Evolutionary conservation across 78 protist species (phyloP).

Genomic region (slime mould (Dictyostelium discoideum)): DNA sequence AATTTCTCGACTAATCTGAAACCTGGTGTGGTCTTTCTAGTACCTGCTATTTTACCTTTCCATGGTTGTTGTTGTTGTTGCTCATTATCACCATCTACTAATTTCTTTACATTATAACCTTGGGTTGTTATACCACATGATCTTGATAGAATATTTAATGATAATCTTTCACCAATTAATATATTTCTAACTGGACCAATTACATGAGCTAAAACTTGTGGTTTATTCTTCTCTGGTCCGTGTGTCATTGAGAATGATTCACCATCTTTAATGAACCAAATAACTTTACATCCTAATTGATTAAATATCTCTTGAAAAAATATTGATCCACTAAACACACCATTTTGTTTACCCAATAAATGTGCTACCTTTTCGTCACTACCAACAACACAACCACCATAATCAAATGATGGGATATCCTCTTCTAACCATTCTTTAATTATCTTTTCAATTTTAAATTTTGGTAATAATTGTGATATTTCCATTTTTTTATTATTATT

Average conservation of each 20-base stretch:
- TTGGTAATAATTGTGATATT: conserved; percentile 31
- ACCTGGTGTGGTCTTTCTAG: conserved; percentile 97
- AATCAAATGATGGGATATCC: conserved; percentile 96
- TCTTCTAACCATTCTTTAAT: conserved; percentile 80
- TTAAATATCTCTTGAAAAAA: conserved; percentile 89
- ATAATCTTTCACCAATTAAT: conserved; percentile 94
- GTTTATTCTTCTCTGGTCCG: background rate
- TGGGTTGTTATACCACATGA: conserved; percentile 90
- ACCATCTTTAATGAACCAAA: conserved; percentile 88
- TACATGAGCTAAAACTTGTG: conserved; percentile 82
- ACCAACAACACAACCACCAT: conserved; percentile 94
- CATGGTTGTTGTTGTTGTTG: background rate
- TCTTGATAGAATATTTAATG: conserved; percentile 93
- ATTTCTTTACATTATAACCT: background rate
- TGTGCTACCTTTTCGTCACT: conserved; percentile 38
- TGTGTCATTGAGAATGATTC: background rate
- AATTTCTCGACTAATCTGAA: conserved; percentile 94
- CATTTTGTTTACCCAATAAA: conserved; percentile 78
- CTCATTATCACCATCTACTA: background rate
- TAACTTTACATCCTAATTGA: conserved; percentile 82
- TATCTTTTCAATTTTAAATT: conserved; percentile 3
- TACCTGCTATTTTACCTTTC: conserved; percentile 92
- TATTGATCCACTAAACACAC: conserved; percentile 92
- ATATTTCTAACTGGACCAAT: conserved; percentile 86
- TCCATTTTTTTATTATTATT: background rate